These are phyloP conservation scores for Pythium scleroteichum DNA, from an alignment of 352 stramenopile species.

Conservation along the genomic window DNA sequence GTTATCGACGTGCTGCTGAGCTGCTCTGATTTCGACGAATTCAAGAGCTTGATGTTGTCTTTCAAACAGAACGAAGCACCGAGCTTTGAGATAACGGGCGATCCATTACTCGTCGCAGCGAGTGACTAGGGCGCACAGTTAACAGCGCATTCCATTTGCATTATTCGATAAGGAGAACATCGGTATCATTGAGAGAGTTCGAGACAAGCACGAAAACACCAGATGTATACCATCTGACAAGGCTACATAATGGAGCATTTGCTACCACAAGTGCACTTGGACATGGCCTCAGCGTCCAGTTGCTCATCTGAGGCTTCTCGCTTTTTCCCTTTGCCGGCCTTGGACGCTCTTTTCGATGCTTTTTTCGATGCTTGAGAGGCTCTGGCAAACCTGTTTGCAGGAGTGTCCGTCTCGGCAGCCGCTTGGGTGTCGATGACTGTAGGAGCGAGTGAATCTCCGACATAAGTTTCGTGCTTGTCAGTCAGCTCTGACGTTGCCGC, in stretches of 20 bases:
- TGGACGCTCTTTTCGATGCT: constrained; percentile 26
- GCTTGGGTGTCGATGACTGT: constrained; percentile 19
- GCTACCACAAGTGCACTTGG: constrained; percentile 57
- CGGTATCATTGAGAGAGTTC: too few relatives aligned
- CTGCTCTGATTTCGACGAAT: constrained; percentile 86
- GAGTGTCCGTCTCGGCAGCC: not conserved
- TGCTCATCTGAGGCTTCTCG: constrained; percentile 35
- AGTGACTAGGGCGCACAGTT: constrained; percentile 16
- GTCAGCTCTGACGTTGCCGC: constrained; percentile 27
- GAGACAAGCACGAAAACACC: too few relatives aligned
- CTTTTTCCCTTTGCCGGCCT: constrained; percentile 19
- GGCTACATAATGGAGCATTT: constrained; percentile 69
- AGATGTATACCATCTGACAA: not conserved
- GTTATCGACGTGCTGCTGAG: constrained; percentile 82
- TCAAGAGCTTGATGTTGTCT: constrained; percentile 86
- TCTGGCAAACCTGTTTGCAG: constrained; percentile 7
- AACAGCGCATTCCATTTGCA: not conserved
- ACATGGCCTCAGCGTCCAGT: constrained; percentile 64
- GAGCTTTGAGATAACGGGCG: constrained; percentile 75
- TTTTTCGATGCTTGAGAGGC: constrained; percentile 23
- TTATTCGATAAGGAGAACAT: too few relatives aligned
- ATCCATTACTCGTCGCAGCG: constrained; percentile 45
- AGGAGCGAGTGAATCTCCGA: constrained; percentile 24
- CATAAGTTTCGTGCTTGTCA: constrained; percentile 36
- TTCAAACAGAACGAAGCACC: constrained; percentile 84